These are phyloP conservation scores for Tolypocladium pustulatum DNA, from an alignment of 2,329 filamentous ascomycete genomes.

Conservation along the genomic window DNA sequence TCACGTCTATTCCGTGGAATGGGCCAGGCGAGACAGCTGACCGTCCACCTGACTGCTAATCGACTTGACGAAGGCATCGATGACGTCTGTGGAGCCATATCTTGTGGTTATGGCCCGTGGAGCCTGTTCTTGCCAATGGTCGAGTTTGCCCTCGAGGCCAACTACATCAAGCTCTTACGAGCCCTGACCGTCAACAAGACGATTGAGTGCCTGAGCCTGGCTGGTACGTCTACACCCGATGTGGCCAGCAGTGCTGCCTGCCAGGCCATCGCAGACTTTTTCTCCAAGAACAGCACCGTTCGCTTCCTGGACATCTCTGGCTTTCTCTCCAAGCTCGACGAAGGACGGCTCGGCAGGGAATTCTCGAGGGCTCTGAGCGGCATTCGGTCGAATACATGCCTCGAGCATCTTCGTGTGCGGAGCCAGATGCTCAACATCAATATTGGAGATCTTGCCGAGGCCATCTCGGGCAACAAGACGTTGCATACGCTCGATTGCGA, in stretches of 20 bases:
- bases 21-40: slow-evolving; percentile 35
- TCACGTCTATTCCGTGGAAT: slow-evolving; percentile 40
- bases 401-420: slow-evolving; percentile 42
- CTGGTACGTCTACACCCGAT: slow-evolving; percentile 40
- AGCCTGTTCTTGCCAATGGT: slow-evolving; percentile 45
- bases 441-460: slow-evolving; percentile 39
- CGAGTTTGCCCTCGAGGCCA: slow-evolving; percentile 41
- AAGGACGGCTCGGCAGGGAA: slow-evolving; percentile 42
- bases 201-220: slow-evolving; percentile 41
- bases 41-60: slow-evolving; percentile 40
- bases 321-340: slow-evolving; percentile 46
- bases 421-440: slow-evolving; percentile 46
- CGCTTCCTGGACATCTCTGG: slow-evolving; percentile 47
- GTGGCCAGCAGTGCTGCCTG: slow-evolving; percentile 35
- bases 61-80: slow-evolving; percentile 42
- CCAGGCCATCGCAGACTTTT: slow-evolving; percentile 36
- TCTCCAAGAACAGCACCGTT: slow-evolving; percentile 38
- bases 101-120: slow-evolving; percentile 35
- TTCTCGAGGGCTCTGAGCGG: slow-evolving; percentile 40
- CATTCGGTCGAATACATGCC: slow-evolving; percentile 30
- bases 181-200: slow-evolving; percentile 39
- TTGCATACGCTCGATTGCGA: slow-evolving; percentile 44
- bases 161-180: slow-evolving; percentile 38
- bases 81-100: slow-evolving; percentile 36
- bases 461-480: slow-evolving; percentile 35